A percentile compares a stretch with the other conserved stretches of the same genome.
Conservation (phyloP, 75 land plant species). For the Sequoiadendron giganteum region DNA sequence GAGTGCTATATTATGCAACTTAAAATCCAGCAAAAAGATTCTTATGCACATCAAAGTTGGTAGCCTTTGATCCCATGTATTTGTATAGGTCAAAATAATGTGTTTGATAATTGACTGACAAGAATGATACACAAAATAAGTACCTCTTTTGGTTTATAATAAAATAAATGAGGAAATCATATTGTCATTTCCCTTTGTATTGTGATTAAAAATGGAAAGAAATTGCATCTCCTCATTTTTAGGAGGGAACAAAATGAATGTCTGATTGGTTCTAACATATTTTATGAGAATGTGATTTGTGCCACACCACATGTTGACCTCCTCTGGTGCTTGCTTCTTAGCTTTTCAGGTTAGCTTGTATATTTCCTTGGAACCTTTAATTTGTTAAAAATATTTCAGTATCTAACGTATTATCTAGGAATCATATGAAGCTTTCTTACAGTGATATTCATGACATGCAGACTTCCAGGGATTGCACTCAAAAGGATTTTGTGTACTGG, state of each 20-base stretch:
- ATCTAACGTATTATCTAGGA: neutral
- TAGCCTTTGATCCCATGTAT: neutral
- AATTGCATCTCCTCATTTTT: neutral
- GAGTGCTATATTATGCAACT: constrained; percentile 7
- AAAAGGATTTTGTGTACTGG: neutral
- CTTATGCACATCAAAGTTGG: neutral
- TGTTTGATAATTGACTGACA: neutral
- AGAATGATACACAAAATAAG: neutral
- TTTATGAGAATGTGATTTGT: neutral
- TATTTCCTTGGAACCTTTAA: neutral
- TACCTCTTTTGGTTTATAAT: constrained; percentile 1
- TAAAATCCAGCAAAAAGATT: neutral
- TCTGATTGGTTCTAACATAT: neutral
- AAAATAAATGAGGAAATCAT: neutral
- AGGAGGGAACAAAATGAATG: neutral
- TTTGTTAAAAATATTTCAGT: neutral
- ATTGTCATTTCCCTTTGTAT: neutral
- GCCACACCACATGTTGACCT: neutral
- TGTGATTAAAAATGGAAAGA: neutral
- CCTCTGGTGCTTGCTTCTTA: neutral
- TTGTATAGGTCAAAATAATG: neutral
- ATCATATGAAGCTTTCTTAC: neutral
- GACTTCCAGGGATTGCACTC: neutral
- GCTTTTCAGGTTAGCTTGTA: neutral
- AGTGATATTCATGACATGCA: neutral